Conservation (phyloP, 768 basidiomycete genomes). For the Serendipita sp. region DNA sequence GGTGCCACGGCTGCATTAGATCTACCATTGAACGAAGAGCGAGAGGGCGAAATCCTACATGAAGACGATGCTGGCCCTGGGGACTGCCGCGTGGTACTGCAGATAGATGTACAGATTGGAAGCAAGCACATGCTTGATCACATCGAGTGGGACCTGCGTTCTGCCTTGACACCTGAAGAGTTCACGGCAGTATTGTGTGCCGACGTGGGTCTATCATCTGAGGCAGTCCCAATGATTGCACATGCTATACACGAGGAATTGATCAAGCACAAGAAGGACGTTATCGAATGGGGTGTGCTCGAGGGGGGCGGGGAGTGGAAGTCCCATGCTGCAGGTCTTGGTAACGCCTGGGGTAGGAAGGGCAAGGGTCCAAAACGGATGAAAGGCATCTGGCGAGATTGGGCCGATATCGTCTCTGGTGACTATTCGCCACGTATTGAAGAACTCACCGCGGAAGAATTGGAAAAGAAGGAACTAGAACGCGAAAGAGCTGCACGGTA, state of each 20-base stretch:
- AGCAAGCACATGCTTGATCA: slow-evolving; percentile 84
- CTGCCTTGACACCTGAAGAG: slow-evolving; percentile 72
- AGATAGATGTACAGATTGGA: slow-evolving; percentile 96
- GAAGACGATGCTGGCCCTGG: slow-evolving; percentile 39
- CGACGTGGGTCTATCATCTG: slow-evolving; percentile 79
- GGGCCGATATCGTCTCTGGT: slow-evolving; percentile 58
- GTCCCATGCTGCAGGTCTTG: slow-evolving; percentile 11
- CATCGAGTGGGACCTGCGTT: slow-evolving; percentile 97
- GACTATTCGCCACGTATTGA: slow-evolving; percentile 83
- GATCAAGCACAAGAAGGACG: slow-evolving; percentile 87
- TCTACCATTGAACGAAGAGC: slow-evolving; percentile 24
- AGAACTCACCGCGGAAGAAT: slow-evolving; percentile 75
- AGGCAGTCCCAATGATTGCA: slow-evolving; percentile 75
- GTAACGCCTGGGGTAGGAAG: slow-evolving; percentile 16
- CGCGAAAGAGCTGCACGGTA: slow-evolving; percentile 67
- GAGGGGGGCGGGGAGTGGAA: slow-evolving; percentile 25
- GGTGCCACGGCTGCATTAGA: slow-evolving; percentile 70
- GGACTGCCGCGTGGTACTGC: slow-evolving; percentile 66
- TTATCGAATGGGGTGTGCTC: slow-evolving; percentile 84
- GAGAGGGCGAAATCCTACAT: slow-evolving; percentile 14
- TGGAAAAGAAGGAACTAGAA: slow-evolving; percentile 79
- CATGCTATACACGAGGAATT: slow-evolving; percentile 94
- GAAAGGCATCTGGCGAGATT: slow-evolving; percentile 87
- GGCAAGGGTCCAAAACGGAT: slow-evolving; percentile 58
- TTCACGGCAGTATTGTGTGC: slow-evolving; percentile 67